phyloP scores from a whole-genome alignment of 331 rosid genomes.

The Malus hybrid region DNA sequence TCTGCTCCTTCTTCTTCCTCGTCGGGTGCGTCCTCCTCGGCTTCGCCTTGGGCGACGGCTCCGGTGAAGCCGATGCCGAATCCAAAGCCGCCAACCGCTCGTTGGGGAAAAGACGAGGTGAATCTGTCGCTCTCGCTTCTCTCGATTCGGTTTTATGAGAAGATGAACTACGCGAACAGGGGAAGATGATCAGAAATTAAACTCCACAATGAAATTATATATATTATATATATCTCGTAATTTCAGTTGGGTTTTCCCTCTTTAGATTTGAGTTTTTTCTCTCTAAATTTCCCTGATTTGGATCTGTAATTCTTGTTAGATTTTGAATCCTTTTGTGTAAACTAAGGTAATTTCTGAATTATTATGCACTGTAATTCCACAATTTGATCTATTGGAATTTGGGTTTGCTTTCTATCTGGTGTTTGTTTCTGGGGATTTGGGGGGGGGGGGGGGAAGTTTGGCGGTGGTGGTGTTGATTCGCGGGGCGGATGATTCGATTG shows the following conservation, averaged over 20 bases:
- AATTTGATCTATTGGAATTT: not conserved
- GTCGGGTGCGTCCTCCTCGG: slow-evolving; percentile 9
- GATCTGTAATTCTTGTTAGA: slow-evolving; percentile 39
- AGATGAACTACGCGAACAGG: slow-evolving; percentile 65
- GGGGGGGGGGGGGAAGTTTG: not conserved
- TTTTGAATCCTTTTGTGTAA: slow-evolving; percentile 17
- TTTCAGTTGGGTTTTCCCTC: not conserved
- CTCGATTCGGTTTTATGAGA: slow-evolving; percentile 85
- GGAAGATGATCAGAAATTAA: slow-evolving; percentile 20
- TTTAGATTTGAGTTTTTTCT: slow-evolving; percentile 3
- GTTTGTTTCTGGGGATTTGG: not conserved
- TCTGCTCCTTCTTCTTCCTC: slow-evolving; percentile 12
- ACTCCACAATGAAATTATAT: not conserved
- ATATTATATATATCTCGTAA: not conserved
- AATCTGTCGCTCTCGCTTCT: slow-evolving; percentile 82
- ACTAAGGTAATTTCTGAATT: not conserved
- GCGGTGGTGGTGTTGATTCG: not conserved
- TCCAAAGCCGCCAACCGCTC: slow-evolving; percentile 38
- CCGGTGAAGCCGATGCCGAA: slow-evolving; percentile 32
- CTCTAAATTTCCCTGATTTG: not conserved
- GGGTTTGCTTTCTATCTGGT: not conserved
- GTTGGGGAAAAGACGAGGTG: slow-evolving; percentile 83
- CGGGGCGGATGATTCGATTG: not conserved
- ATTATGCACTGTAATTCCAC: not conserved
- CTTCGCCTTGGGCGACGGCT: slow-evolving; percentile 10